Conservation (phyloP, 768 basidiomycete genomes). For the Fomitopsis pulvina region DNA sequence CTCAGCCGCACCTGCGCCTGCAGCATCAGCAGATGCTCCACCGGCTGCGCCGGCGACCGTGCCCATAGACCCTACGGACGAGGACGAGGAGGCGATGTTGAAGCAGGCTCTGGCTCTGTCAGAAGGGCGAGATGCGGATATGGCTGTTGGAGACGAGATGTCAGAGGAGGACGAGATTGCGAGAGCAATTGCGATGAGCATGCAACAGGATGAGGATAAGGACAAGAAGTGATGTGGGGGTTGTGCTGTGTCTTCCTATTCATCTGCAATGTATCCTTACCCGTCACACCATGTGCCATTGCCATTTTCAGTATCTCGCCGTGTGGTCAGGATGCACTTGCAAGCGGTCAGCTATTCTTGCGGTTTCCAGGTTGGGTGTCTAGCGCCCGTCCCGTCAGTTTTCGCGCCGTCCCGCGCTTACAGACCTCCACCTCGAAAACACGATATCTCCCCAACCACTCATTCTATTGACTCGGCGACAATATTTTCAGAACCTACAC, state of each 20-base stretch:
- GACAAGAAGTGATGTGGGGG: slow-evolving; percentile 28
- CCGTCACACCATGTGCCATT: no score
- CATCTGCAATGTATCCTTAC: not conserved
- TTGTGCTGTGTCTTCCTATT: not conserved
- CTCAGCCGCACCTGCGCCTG: slow-evolving; percentile 27
- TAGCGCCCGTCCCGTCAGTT: no score
- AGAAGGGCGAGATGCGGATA: slow-evolving; percentile 45
- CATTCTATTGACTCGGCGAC: no score
- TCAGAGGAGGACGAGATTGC: slow-evolving; percentile 89
- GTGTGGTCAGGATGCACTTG: no score
- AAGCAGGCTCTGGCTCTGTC: slow-evolving; percentile 76
- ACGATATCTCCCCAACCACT: no score
- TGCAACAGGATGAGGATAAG: slow-evolving; percentile 58
- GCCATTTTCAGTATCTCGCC: no score
- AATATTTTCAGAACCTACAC: no score
- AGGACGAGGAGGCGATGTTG: slow-evolving; percentile 75
- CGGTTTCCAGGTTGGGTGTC: no score
- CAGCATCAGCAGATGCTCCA: slow-evolving; percentile 26
- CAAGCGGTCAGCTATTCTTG: no score
- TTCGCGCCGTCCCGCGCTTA: no score
- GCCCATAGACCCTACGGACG: slow-evolving; percentile 44
- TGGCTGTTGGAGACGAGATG: slow-evolving; percentile 53
- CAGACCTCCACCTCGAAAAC: no score
- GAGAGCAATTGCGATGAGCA: slow-evolving; percentile 89
- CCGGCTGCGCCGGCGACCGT: slow-evolving; percentile 24